These are phyloP conservation scores for Neopestalotiopsis sp. DNA, from an alignment of 2,329 filamentous ascomycete genomes.

Conservation along the genomic window DNA sequence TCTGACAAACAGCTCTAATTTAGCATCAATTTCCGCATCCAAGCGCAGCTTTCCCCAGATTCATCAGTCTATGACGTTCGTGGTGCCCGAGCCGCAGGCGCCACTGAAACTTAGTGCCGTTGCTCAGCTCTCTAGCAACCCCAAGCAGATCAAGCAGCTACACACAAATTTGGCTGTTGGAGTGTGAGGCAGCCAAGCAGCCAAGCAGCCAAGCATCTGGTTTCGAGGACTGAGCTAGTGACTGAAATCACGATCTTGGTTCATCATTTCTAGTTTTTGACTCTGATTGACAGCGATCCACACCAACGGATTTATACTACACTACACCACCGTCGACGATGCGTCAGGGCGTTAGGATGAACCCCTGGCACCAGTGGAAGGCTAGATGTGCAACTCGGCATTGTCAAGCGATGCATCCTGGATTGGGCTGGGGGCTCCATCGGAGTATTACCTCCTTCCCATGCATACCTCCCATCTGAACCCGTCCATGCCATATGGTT, in stretches of 20 bases:
- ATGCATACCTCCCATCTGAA: no score
- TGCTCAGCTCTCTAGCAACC: not conserved
- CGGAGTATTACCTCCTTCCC: not conserved
- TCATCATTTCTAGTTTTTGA: not conserved
- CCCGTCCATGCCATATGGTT: not conserved
- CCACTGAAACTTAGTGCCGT: conserved; percentile 3
- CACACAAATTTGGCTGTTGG: no score
- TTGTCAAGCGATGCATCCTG: not conserved
- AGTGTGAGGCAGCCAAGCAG: no score
- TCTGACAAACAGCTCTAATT: conserved; percentile 6
- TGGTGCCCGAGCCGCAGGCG: conserved; percentile 13
- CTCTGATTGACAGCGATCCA: not conserved
- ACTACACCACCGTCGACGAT: not conserved
- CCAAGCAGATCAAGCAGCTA: not conserved
- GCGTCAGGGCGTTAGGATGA: not conserved
- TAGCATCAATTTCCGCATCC: conserved; percentile 11
- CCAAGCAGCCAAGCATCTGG: not conserved
- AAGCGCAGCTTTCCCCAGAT: conserved; percentile 15
- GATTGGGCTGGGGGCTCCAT: not conserved
- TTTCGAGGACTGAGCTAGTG: not conserved
- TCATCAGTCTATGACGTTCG: conserved; percentile 16
- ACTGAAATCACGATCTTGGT: not conserved
- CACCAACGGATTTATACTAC: not conserved
- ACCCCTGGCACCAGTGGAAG: not conserved
- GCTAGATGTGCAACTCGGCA: not conserved